Percentiles rank a stretch among this genome's conserved stretches.
Conservation (phyloP, 2,329 filamentous ascomycete species). For the Chrysoporthe austroafricana region DNA sequence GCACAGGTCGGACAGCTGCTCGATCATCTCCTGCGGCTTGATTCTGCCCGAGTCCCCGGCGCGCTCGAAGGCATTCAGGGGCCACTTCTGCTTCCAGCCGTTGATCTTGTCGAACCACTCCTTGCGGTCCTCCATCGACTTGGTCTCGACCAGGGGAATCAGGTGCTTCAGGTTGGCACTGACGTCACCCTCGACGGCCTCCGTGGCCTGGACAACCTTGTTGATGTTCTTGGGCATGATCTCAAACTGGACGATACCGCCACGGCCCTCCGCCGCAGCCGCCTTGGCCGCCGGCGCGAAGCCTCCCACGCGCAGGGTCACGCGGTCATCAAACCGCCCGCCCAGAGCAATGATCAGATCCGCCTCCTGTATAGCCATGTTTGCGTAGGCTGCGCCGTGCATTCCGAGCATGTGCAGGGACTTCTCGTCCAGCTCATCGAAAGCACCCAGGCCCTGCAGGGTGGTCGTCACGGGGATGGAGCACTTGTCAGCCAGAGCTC, state of each 20-base stretch:
- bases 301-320: constrained; percentile 78
- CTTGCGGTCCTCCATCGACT: constrained; percentile 66
- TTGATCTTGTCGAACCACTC: constrained; percentile 92
- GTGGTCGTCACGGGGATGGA: constrained; percentile 95
- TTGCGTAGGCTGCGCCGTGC: constrained; percentile 96
- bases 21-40: constrained; percentile 92
- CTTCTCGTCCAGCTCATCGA: constrained; percentile 91
- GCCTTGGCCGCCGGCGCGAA: constrained; percentile 88
- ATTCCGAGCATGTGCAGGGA: constrained; percentile 98
- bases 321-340: constrained; percentile 94
- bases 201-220: constrained; percentile 96
- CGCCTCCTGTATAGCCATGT: constrained; percentile 96
- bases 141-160: constrained; percentile 70
- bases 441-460: constrained; percentile 88
- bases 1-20: constrained; percentile 85
- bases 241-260: constrained; percentile 96
- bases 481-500: constrained; percentile 85
- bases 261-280: constrained; percentile 81
- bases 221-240: constrained; percentile 99
- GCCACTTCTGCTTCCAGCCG: constrained; percentile 90
- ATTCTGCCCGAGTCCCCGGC: constrained; percentile 77
- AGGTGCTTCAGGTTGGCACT: constrained; percentile 76
- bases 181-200: constrained; percentile 93
- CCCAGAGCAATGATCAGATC: constrained; percentile 95
- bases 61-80: constrained; percentile 79